phyloP scores from a whole-genome alignment of 306 rosid genomes.

The Lithocarpus polystachyus region DNA sequence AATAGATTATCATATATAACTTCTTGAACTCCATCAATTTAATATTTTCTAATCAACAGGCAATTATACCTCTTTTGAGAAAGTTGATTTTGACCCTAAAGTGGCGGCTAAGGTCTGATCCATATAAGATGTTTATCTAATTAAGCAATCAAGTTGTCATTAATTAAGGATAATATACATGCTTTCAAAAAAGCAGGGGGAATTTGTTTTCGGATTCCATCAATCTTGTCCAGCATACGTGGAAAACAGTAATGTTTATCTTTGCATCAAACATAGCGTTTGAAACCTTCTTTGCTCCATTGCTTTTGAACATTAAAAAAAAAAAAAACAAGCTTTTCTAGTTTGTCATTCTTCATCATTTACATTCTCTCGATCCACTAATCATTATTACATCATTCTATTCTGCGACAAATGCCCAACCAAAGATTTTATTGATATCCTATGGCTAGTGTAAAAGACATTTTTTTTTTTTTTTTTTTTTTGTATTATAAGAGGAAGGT shows the following conservation, averaged over 20 bases:
- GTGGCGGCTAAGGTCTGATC: conserved; percentile 9
- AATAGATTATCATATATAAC: background rate
- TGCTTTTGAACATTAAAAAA: background rate
- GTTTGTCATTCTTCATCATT: background rate
- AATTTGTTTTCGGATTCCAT: background rate
- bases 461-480: no score
- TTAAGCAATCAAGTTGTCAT: background rate
- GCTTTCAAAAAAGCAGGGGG: conserved; percentile 2
- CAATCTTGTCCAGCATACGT: background rate
- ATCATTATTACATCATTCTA: background rate
- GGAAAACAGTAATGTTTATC: background rate
- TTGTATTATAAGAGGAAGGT: no score
- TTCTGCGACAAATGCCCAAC: background rate
- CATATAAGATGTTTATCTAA: background rate
- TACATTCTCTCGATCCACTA: background rate
- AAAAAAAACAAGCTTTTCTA: background rate
- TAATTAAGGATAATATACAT: background rate
- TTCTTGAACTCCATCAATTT: conserved; percentile 5
- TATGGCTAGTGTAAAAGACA: background rate
- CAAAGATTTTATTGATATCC: background rate
- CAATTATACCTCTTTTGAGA: background rate
- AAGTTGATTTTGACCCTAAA: conserved; percentile 1
- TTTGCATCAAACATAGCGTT: conserved; percentile 13
- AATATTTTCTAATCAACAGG: conserved; percentile 4
- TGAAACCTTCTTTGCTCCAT: background rate